These are phyloP conservation scores for Jackrogersella minutella DNA, from an alignment of 495 filamentous ascomycete species.

Conservation along the genomic window DNA sequence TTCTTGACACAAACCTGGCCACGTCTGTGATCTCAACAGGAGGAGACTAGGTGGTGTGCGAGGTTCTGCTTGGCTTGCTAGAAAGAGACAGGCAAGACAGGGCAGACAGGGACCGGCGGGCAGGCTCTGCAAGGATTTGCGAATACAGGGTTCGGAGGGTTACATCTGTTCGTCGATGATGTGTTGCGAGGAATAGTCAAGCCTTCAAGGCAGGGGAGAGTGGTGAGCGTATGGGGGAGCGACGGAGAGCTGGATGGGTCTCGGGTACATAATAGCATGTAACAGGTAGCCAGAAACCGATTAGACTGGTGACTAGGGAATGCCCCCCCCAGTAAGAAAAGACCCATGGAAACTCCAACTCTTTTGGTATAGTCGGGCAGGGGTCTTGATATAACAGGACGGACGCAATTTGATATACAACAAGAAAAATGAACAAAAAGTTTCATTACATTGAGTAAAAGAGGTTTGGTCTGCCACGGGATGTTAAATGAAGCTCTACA, in stretches of 20 bases:
- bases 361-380: conserved; percentile 44
- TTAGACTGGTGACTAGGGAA: conserved; percentile 40
- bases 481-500: conserved; percentile 14
- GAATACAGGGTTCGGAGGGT: conserved; percentile 50
- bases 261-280: conserved; percentile 42
- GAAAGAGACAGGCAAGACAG: conserved; percentile 47
- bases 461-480: conserved; percentile 21
- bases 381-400: conserved; percentile 48
- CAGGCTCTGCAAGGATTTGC: conserved; percentile 47
- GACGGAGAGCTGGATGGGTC: conserved; percentile 44
- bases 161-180: conserved; percentile 58
- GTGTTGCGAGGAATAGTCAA: conserved; percentile 46
- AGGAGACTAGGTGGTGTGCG: conserved; percentile 48
- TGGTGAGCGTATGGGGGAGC: conserved; percentile 43
- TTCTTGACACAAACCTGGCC: conserved; percentile 59
- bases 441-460: conserved; percentile 25
- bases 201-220: conserved; percentile 32
- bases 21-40: conserved; percentile 54
- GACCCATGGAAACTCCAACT: conserved; percentile 39
- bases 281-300: conserved; percentile 44
- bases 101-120: conserved; percentile 48
- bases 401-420: conserved; percentile 44
- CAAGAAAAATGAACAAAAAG: conserved; percentile 26
- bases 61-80: conserved; percentile 54
- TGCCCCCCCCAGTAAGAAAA: conserved; percentile 41